phyloP scores from a whole-genome alignment of 495 filamentous ascomycete species.

The Xylaria curta region DNA sequence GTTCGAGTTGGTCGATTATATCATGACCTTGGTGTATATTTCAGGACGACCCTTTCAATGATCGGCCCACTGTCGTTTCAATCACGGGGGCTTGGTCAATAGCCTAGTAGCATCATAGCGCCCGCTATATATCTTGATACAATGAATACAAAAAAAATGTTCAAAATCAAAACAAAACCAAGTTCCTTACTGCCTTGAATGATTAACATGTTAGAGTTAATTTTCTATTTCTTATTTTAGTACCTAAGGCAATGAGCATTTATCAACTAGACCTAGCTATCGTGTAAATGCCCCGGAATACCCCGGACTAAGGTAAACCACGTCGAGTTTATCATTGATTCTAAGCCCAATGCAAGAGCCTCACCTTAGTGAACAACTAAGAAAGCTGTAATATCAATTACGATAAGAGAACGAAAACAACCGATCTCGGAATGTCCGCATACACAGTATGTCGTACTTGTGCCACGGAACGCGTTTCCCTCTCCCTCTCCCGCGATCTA shows the following conservation, averaged over 20 bases:
- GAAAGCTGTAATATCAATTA: neutral
- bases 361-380: neutral
- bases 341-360: neutral
- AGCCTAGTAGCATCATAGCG: slow-evolving; percentile 14
- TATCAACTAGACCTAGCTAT: neutral
- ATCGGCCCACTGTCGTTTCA: neutral
- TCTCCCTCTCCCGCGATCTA: neutral
- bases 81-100: neutral
- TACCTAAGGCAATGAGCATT: neutral
- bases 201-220: too few species aligned
- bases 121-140: slow-evolving; percentile 1
- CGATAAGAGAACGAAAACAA: neutral
- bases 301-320: neutral
- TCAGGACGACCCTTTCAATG: neutral
- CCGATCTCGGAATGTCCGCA: neutral
- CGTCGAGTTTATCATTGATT: neutral
- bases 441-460: neutral
- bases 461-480: neutral
- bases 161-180: neutral
- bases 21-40: slow-evolving; percentile 9
- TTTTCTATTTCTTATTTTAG: neutral
- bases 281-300: neutral
- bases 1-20: neutral
- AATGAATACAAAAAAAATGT: slow-evolving; percentile 1
- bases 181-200: neutral